Evolutionary conservation across 345 rosid genomes (phyloP), one percentile per base, ranked within the genome.

Genomic region (Kandelia obovata): DNA sequence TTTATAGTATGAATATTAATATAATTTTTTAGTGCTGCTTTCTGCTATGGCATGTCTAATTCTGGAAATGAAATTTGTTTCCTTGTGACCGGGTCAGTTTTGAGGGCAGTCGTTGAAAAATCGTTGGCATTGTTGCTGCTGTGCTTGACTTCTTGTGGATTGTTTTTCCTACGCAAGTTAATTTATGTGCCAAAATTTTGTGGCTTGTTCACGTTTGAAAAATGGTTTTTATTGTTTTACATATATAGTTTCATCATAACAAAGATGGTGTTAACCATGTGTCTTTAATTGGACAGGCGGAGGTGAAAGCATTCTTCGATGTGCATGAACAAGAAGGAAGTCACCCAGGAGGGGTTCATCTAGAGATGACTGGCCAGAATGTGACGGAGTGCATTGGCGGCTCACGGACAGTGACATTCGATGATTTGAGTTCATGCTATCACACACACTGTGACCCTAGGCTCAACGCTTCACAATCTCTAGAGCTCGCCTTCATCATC

Each of bases 331-430:
- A 69, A 69, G 74, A 70, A 70, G 74, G 78, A 43, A 75, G 78
- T 71, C 71, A 75, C 37, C 71, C 71, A 2, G 75, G 75, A 75
- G 79, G 79, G 53, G 66, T 75, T 39, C 79, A 75, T 49, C 52
- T 70, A 10, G 75, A 75, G 71, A 75, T 75, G 79, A 70, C 79
- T 9, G 75, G 75, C 3, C 75, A 75, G 56, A 75, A 75, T 39
- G 79, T 75, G 67, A 70, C 79, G 0, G 79, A 75, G 61, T 70
- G 75, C 75, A 70, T 70, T n/a, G 75, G 79, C 11, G 79, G 79
- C 7, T 70, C 79, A 4, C 69, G 71, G 21, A 61, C 75, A 35
- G 74, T 75, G 4, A 75, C 79, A 0, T 70, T 65, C 17, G 79
- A 75, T 34, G 75, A 75, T 52, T 60, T 75, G 71, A 58, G 75